phyloP scores from a whole-genome alignment of 768 basidiomycete species.

The Mycena vulgaris region DNA sequence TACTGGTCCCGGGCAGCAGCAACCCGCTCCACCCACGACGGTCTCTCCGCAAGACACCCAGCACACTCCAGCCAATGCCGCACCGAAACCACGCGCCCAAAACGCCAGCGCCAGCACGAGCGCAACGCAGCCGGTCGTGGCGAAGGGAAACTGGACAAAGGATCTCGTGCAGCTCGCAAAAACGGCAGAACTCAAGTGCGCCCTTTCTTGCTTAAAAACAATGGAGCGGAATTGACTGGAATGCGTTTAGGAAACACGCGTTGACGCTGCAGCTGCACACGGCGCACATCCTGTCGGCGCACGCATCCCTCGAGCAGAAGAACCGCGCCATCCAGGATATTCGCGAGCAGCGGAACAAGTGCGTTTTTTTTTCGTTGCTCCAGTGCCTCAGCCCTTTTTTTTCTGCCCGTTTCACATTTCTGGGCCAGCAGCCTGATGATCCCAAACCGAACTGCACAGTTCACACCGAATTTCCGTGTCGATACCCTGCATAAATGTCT shows the following conservation, averaged over 20 bases:
- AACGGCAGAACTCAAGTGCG: slow-evolving; percentile 91
- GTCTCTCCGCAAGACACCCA: slow-evolving; percentile 37
- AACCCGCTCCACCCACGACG: slow-evolving; percentile 9
- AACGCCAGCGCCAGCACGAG: not conserved
- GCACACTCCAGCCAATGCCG: slow-evolving; percentile 4
- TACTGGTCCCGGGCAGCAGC: slow-evolving; percentile 3
- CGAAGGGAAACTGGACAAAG: slow-evolving; percentile 90
- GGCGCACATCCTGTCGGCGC: slow-evolving; percentile 88
- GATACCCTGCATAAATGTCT: slow-evolving; percentile 92
- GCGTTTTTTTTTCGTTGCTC: slow-evolving; percentile 41
- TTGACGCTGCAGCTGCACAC: slow-evolving; percentile 89
- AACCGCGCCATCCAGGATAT: slow-evolving; percentile 85
- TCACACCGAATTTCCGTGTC: slow-evolving; percentile 95
- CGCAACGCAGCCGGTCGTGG: slow-evolving; percentile 56
- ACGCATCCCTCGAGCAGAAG: slow-evolving; percentile 84
- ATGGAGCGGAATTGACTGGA: not conserved
- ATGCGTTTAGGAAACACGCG: slow-evolving; percentile 68
- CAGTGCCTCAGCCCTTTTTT: not conserved
- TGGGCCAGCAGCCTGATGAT: slow-evolving; percentile 66
- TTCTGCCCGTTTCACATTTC: not conserved
- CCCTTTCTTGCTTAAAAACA: slow-evolving; percentile 32
- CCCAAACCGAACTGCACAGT: slow-evolving; percentile 84
- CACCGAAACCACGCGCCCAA: not conserved
- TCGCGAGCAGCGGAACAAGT: slow-evolving; percentile 90
- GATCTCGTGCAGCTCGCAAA: slow-evolving; percentile 90